phyloP scores from a whole-genome alignment of 139 green algal species.

The Chlamydomonas schloesseri region DNA sequence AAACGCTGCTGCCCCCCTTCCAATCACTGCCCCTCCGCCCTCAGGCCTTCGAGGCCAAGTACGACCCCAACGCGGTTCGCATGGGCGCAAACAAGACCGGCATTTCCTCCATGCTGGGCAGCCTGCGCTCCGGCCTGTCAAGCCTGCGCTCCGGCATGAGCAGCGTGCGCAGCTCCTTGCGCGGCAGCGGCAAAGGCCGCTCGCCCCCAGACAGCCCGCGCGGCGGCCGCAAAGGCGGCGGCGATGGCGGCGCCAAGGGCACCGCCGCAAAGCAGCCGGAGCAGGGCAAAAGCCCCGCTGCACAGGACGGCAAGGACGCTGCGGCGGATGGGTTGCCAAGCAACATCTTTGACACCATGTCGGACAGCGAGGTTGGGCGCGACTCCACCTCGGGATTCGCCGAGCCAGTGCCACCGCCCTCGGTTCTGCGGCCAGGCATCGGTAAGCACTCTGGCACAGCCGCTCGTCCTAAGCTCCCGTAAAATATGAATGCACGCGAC shows the following conservation, averaged over 20 bases:
- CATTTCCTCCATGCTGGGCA: conserved; percentile 14
- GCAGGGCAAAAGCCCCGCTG: too few species aligned
- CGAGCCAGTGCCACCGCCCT: too few species aligned
- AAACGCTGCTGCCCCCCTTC: too few species aligned
- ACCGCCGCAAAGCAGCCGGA: too few species aligned
- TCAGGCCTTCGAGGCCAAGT: conserved; percentile 62
- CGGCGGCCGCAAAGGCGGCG: background rate
- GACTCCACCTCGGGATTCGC: too few species aligned
- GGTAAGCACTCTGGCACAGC: too few species aligned
- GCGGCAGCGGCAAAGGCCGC: background rate
- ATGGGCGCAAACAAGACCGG: background rate
- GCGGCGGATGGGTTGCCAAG: too few species aligned
- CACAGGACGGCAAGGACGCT: too few species aligned
- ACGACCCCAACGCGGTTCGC: conserved; percentile 39
- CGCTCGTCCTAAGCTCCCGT: too few species aligned
- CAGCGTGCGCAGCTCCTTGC: background rate
- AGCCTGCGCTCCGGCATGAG: background rate
- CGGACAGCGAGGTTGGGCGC: background rate
- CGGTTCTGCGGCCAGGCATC: background rate
- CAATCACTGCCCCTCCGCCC: background rate
- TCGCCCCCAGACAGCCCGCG: background rate
- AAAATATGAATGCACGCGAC: too few species aligned
- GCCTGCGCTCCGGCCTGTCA: background rate
- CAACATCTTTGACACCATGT: background rate
- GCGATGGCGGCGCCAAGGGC: background rate